Percentiles rank a stretch among this genome's conserved stretches.
Conservation (phyloP, 148 eudicot species). For the Silene uniflora region DNA sequence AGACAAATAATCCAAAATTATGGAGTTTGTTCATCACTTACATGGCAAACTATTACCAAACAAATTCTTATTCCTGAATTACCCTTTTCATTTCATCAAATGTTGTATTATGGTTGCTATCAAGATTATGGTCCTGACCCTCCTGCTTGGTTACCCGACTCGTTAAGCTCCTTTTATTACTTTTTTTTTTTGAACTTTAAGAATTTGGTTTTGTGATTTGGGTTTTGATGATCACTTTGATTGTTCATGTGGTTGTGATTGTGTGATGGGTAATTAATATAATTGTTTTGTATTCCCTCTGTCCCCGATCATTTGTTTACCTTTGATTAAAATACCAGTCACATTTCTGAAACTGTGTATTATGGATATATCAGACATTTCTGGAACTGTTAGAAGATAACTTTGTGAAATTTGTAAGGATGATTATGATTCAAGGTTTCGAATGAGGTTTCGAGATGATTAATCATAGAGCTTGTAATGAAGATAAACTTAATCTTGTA, state of each 20-base stretch:
- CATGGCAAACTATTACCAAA: conserved; percentile 55
- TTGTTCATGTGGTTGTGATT: not conserved
- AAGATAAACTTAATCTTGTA: not conserved
- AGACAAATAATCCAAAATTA: conserved; percentile 33
- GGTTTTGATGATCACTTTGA: not conserved
- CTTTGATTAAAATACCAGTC: no score
- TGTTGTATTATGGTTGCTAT: conserved; percentile 84
- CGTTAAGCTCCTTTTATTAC: conserved; percentile 34
- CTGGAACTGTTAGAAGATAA: not conserved
- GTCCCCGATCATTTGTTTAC: no score
- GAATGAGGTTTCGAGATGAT: no score
- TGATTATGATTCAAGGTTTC: no score
- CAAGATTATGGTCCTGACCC: conserved; percentile 64
- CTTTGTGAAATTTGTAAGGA: not conserved
- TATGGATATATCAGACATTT: not conserved
- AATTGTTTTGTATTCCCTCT: not conserved
- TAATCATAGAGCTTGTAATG: not conserved
- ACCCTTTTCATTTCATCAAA: conserved; percentile 77
- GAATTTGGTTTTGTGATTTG: not conserved
- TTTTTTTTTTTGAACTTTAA: not conserved
- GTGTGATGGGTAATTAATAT: no score
- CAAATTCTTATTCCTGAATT: conserved; percentile 59
- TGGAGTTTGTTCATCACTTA: conserved; percentile 52
- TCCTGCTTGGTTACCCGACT: conserved; percentile 85
- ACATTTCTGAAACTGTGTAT: no score